Percentiles rank a stretch among this genome's conserved stretches.
Evolutionary conservation across 192 early-diverging fungal genomes (phyloP).

Genomic region (Allomyces javanicus): DNA sequence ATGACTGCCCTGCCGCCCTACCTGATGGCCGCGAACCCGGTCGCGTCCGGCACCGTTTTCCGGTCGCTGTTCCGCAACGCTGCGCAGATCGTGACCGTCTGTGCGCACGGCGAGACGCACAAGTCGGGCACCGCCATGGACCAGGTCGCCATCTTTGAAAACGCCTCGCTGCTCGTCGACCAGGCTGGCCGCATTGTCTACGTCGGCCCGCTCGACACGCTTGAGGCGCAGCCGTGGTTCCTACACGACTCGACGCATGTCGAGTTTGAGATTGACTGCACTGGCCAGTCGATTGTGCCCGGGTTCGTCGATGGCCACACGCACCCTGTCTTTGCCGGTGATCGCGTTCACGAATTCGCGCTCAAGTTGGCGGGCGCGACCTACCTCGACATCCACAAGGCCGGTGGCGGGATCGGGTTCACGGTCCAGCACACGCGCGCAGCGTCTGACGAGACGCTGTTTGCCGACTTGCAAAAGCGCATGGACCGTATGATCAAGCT

Average conservation of each 20-base stretch:
- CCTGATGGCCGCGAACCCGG: too few relatives aligned
- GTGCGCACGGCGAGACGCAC: background rate
- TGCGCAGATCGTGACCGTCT: background rate
- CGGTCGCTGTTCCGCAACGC: background rate
- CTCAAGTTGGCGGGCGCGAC: slow-evolving; percentile 10
- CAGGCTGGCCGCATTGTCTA: background rate
- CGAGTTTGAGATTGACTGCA: background rate
- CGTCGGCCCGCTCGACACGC: background rate
- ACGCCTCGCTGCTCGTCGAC: background rate
- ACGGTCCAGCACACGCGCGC: slow-evolving; percentile 6
- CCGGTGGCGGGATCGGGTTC: slow-evolving; percentile 9
- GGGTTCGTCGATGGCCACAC: slow-evolving; percentile 10
- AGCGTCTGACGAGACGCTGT: slow-evolving; percentile 1
- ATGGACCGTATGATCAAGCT: slow-evolving; percentile 4
- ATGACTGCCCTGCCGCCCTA: too few relatives aligned
- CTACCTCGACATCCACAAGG: slow-evolving; percentile 10
- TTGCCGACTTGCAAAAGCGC: slow-evolving; percentile 3
- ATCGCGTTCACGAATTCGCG: slow-evolving; percentile 11
- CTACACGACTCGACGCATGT: background rate
- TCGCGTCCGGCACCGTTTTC: background rate
- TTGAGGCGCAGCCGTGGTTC: background rate
- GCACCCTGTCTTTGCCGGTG: slow-evolving; percentile 10
- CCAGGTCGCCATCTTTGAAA: background rate
- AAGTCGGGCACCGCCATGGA: background rate
- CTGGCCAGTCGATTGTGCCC: background rate